These are phyloP conservation scores for Ceratobasidium sp. DNA, from an alignment of 1,284 basidiomycete species.

Conservation along the genomic window DNA sequence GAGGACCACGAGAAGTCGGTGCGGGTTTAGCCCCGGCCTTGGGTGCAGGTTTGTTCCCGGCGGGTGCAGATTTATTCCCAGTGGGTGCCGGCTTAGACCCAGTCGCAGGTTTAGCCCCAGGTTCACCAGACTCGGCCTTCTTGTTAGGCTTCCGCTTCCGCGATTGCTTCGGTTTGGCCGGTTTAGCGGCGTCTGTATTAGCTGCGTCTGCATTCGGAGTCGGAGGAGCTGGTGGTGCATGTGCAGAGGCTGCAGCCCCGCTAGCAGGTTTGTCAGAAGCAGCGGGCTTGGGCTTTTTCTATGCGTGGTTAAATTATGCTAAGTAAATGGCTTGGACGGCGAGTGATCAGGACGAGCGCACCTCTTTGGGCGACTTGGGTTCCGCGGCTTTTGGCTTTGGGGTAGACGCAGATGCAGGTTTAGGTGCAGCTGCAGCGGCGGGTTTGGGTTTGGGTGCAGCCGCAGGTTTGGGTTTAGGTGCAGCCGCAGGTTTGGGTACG, in stretches of 20 bases:
- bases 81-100: not conserved
- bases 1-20: not conserved
- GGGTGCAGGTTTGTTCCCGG: not conserved
- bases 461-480: not conserved
- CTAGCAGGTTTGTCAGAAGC: not conserved
- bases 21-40: no score
- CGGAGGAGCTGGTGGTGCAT: not conserved
- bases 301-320: no score
- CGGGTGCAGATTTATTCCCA: not conserved
- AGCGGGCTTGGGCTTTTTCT: no score
- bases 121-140: not conserved
- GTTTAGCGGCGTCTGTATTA: not conserved
- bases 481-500: not conserved
- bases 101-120: not conserved
- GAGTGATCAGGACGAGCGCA: not conserved
- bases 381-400: not conserved
- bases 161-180: conserved; percentile 10
- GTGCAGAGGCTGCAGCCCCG: not conserved
- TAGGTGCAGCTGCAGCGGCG: not conserved
- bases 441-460: not conserved
- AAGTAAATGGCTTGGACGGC: no score
- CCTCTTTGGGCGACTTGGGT: conserved; percentile 16
- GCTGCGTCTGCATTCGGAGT: not conserved
- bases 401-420: not conserved
- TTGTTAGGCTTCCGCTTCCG: conserved; percentile 11